Conservation (phyloP, 2,329 filamentous ascomycete genomes). For the Westerdykella ornata region DNA sequence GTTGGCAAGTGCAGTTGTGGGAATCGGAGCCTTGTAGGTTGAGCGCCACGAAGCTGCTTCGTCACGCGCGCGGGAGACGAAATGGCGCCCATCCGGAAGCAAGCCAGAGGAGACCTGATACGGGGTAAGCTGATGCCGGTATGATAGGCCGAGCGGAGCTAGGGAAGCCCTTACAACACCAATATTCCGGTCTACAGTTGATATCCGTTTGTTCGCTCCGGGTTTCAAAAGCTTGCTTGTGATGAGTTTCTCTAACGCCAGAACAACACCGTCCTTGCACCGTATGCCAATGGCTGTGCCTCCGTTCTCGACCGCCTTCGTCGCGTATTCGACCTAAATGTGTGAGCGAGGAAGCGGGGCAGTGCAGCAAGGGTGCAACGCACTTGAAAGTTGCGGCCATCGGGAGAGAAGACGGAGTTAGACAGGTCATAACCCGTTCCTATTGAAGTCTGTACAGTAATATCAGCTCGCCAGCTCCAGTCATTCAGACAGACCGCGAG, state of each 20-base stretch:
- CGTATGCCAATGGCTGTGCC: constrained; percentile 93
- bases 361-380: constrained; percentile 1
- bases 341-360: constrained; percentile 10
- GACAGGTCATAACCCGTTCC: constrained; percentile 98
- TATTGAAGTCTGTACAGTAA: constrained; percentile 76
- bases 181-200: constrained; percentile 86
- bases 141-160: not conserved
- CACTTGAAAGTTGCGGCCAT: constrained; percentile 98
- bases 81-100: constrained; percentile 90
- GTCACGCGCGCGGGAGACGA: constrained; percentile 87
- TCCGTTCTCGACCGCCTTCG: constrained; percentile 97
- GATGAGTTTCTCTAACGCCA: constrained; percentile 95
- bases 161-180: constrained; percentile 64
- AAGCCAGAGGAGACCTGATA: constrained; percentile 87
- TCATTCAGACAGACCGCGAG: constrained; percentile 7
- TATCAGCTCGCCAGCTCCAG: constrained; percentile 11
- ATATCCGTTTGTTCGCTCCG: constrained; percentile 94
- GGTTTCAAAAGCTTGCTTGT: constrained; percentile 92
- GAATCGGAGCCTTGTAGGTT: constrained; percentile 91
- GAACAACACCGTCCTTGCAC: constrained; percentile 93
- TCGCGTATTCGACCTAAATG: constrained; percentile 75
- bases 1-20: constrained; percentile 77
- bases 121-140: not conserved
- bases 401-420: constrained; percentile 99
- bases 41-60: constrained; percentile 87